These are phyloP conservation scores for Rozella allomycis DNA, from an alignment of 371 early-diverging fungal species.

Conservation along the genomic window DNA sequence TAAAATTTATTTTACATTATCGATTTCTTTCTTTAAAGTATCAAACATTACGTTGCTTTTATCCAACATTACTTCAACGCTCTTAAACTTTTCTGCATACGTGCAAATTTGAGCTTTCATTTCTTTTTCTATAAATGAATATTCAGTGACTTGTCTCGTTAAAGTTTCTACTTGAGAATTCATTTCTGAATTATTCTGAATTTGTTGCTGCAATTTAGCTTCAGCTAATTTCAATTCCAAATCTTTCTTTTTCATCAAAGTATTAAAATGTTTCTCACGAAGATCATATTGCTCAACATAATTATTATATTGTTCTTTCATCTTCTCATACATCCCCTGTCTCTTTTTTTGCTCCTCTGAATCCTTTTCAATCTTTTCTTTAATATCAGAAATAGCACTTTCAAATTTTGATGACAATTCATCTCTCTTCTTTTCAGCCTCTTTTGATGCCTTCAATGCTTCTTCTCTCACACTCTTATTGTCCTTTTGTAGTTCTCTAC, in stretches of 20 bases:
- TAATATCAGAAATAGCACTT: constrained; percentile 21
- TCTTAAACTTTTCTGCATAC: constrained; percentile 37
- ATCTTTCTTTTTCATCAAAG: constrained; percentile 22
- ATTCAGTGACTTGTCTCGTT: constrained; percentile 17
- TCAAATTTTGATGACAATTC: constrained; percentile 22
- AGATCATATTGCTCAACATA: constrained; percentile 32
- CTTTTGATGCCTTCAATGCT: constrained; percentile 10
- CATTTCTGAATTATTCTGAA: constrained; percentile 13
- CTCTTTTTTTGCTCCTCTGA: constrained; percentile 7
- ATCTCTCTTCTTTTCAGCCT: constrained; percentile 20
- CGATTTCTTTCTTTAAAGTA: constrained; percentile 36
- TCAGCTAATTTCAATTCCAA: constrained; percentile 28
- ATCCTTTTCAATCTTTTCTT: constrained; percentile 18
- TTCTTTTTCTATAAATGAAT: constrained; percentile 26
- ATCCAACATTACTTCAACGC: constrained; percentile 36
- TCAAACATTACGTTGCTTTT: constrained; percentile 35
- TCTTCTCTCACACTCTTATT: constrained; percentile 16
- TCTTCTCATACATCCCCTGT: constrained; percentile 12
- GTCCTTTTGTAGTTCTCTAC: constrained; percentile 21
- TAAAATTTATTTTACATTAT: constrained; percentile 12
- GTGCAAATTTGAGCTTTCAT: constrained; percentile 24
- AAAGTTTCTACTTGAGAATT: constrained; percentile 7
- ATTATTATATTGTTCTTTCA: constrained; percentile 23
- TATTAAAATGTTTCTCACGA: constrained; percentile 31
- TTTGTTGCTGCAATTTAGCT: constrained; percentile 23